These are phyloP conservation scores for Polyplosphaeria fusca DNA, from an alignment of 495 filamentous ascomycete genomes.

Conservation along the genomic window DNA sequence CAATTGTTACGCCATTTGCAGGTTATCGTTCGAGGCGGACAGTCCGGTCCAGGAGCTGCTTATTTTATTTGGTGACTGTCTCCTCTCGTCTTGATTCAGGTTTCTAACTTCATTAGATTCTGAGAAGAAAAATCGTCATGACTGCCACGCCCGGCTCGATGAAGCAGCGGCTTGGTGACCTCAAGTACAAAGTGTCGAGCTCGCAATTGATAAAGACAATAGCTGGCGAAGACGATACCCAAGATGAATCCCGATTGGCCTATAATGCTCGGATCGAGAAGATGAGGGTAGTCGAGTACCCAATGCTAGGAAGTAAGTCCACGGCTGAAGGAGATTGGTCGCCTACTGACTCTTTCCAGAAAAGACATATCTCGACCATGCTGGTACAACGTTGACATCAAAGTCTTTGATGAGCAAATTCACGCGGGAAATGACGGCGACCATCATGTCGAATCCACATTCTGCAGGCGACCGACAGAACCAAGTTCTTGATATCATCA, in stretches of 20 bases:
- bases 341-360: constrained; percentile 22
- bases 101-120: too few species aligned
- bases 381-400: constrained; percentile 69
- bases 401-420: constrained; percentile 60
- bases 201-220: too few species aligned
- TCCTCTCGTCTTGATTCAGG: too few species aligned
- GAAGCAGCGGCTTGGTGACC: too few species aligned
- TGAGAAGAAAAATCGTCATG: too few species aligned
- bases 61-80: too few species aligned
- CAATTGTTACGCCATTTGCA: too few species aligned
- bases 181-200: too few species aligned
- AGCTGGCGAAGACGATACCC: not conserved
- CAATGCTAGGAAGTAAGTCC: constrained; percentile 43
- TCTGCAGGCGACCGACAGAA: constrained; percentile 52
- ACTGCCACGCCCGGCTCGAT: too few species aligned
- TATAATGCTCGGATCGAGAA: constrained; percentile 1
- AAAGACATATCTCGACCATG: constrained; percentile 68
- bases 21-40: too few species aligned
- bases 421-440: constrained; percentile 53
- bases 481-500: constrained; percentile 58
- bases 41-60: too few species aligned
- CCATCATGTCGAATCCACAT: constrained; percentile 74
- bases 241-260: not conserved
- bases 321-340: not conserved
- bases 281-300: constrained; percentile 41